These are phyloP conservation scores for Eudorina sp. DNA, from an alignment of 139 green algal species.

Conservation along the genomic window DNA sequence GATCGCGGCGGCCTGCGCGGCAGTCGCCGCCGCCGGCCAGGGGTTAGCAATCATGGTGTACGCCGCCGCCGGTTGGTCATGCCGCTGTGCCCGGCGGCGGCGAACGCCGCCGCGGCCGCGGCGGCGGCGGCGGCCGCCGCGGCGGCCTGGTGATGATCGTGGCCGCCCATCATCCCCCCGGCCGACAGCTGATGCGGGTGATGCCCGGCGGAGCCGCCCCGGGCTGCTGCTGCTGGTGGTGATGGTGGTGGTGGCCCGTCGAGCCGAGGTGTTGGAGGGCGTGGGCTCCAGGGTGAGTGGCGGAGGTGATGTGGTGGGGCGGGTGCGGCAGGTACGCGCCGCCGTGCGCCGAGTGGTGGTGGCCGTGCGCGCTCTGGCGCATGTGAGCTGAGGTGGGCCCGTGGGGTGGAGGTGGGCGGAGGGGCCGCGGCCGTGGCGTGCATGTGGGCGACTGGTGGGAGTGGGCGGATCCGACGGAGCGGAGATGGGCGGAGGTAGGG, in stretches of 20 bases:
- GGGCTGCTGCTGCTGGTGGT: background rate
- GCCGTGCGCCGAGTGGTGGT: constrained; percentile 25
- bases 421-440: background rate
- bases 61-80: background rate
- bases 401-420: background rate
- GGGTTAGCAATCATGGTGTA: constrained; percentile 35
- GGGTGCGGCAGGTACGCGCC: background rate
- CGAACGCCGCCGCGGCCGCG: background rate
- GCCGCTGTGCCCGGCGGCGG: background rate
- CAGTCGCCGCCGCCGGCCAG: constrained; percentile 9
- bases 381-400: constrained; percentile 1
- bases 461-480: constrained; percentile 3
- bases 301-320: constrained; percentile 3
- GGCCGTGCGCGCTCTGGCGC: background rate
- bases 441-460: background rate
- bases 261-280: background rate
- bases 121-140: constrained; percentile 21
- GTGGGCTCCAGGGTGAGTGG: background rate
- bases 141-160: background rate
- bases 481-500: background rate
- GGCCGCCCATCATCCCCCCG: background rate
- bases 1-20: background rate
- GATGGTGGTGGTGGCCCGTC: background rate
- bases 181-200: background rate
- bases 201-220: background rate